A percentile compares a stretch with the other conserved stretches of the same genome.
Evolutionary conservation across 2,329 filamentous ascomycete species (phyloP).

Genomic region (Colletotrichum sidae): DNA sequence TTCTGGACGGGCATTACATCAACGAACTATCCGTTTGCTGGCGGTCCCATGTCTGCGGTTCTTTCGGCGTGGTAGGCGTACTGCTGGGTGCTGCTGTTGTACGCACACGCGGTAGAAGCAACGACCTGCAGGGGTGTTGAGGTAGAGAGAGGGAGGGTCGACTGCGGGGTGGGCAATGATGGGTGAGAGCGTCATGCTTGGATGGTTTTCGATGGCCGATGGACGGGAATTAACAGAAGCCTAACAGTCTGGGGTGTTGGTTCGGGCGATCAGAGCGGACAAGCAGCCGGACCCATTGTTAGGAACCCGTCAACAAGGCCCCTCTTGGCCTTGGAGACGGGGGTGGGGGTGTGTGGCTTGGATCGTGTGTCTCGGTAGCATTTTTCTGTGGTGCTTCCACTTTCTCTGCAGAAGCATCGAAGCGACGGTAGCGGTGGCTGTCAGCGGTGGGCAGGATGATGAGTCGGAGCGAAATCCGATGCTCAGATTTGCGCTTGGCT

Average conservation of each 20-base stretch:
- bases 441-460: conserved; percentile 2
- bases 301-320: conserved; percentile 3
- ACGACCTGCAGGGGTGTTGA: background rate
- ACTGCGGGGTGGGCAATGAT: conserved; percentile 18
- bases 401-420: background rate
- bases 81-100: too few relatives aligned
- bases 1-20: conserved; percentile 19
- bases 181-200: conserved; percentile 18
- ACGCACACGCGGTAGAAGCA: too few relatives aligned
- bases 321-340: background rate
- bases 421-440: background rate
- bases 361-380: conserved; percentile 11
- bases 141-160: background rate
- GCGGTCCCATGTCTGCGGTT: conserved; percentile 17
- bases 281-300: background rate
- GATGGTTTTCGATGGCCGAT: background rate
- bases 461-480: conserved; percentile 34
- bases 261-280: background rate
- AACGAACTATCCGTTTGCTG: background rate
- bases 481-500: conserved; percentile 31
- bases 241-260: conserved; percentile 3
- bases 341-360: conserved; percentile 9
- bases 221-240: background rate
- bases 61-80: too few relatives aligned
- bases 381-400: background rate